Evolutionary conservation across 345 rosid species (phyloP).

Genomic region (Hibiscus trionum): DNA sequence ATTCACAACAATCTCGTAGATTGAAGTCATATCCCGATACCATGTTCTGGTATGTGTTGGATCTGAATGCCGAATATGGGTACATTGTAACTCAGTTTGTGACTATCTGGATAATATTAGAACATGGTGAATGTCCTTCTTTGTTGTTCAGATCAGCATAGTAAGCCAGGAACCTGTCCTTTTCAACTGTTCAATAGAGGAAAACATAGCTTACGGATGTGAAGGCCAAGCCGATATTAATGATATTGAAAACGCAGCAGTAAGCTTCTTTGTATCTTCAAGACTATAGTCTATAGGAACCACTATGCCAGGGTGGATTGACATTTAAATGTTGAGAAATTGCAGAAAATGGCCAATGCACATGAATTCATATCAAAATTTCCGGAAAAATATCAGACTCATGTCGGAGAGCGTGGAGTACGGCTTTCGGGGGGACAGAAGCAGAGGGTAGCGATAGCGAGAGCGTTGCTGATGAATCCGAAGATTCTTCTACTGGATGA

Average conservation of each 20-base stretch:
- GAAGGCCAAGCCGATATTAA: conserved; percentile 43
- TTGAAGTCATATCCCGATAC: neutral
- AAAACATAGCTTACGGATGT: conserved; percentile 60
- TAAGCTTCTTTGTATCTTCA: conserved; percentile 22
- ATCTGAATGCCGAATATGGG: no score
- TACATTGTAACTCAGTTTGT: neutral
- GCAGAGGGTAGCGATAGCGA: conserved; percentile 81
- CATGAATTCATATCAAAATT: conserved; percentile 81
- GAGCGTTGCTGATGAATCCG: conserved; percentile 88
- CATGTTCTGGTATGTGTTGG: no score
- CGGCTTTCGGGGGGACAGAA: conserved; percentile 95
- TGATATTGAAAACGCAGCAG: conserved; percentile 61
- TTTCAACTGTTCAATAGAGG: conserved; percentile 39
- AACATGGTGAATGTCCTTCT: neutral
- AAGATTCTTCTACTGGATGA: conserved; percentile 81
- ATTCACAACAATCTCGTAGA: neutral
- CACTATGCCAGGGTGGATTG: neutral
- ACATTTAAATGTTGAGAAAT: conserved; percentile 5
- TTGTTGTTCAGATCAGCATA: conserved; percentile 61
- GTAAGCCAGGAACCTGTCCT: conserved; percentile 98
- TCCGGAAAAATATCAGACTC: conserved; percentile 68
- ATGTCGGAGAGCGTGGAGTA: conserved; percentile 84
- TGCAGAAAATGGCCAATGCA: conserved; percentile 94
- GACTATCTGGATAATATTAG: neutral
- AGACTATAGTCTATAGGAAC: neutral